Conservation (phyloP, 202 grass and related monocot species). For the Panicum virgatum region DNA sequence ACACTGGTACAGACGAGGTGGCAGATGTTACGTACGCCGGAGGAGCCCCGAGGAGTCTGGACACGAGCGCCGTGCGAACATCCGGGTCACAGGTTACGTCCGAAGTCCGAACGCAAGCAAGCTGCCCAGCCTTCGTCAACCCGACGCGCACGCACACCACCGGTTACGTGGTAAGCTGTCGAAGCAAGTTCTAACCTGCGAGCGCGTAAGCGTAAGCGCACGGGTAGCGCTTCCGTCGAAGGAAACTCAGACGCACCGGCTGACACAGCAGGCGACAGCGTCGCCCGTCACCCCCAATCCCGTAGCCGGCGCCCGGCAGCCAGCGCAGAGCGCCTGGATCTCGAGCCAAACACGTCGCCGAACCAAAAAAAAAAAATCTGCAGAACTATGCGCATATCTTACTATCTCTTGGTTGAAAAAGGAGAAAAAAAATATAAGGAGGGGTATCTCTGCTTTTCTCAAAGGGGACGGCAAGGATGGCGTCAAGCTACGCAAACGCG, state of each 20-base stretch:
- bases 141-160: not conserved
- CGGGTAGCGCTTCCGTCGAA: not conserved
- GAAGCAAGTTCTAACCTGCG: not conserved
- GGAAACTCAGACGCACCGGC: not conserved
- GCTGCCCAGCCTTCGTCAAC: not conserved
- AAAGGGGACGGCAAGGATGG: conserved; percentile 11
- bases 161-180: not conserved
- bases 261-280: not conserved
- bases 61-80: not conserved
- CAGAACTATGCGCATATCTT: not conserved
- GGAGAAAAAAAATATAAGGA: not conserved
- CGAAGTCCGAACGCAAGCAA: not conserved
- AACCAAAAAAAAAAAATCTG: conserved; percentile 13
- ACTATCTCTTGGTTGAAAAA: not conserved
- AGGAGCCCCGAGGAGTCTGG: not conserved
- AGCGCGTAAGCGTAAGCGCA: conserved; percentile 10
- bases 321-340: not conserved
- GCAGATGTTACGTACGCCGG: not conserved
- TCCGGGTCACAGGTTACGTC: not conserved
- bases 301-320: not conserved
- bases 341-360: not conserved
- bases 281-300: not conserved
- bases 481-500: conserved; percentile 31
- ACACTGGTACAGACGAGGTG: not conserved
- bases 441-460: conserved; percentile 13